These are phyloP conservation scores for Paramyrothecium roridum DNA, from an alignment of 2,329 filamentous ascomycete species.

Conservation along the genomic window DNA sequence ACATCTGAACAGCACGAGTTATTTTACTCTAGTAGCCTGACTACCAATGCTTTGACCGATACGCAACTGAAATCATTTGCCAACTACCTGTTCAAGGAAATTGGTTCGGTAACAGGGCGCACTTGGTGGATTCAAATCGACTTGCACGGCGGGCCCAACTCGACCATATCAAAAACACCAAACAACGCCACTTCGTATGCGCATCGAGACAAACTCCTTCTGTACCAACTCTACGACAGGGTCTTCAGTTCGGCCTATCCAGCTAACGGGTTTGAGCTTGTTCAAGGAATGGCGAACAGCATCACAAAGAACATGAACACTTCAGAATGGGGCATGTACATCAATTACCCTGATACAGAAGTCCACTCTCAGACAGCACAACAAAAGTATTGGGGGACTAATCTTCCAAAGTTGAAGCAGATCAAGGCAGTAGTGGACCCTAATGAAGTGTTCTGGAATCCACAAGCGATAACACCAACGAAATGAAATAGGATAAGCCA, in stretches of 20 bases:
- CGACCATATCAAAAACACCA: constrained; percentile 26
- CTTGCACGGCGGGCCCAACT: constrained; percentile 28
- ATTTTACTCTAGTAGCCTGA: constrained; percentile 25
- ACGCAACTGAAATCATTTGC: constrained; percentile 16
- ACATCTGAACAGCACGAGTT: constrained; percentile 17
- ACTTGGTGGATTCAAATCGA: constrained; percentile 21
- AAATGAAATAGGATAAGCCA: too few species aligned
- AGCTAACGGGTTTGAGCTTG: constrained; percentile 24
- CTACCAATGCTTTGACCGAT: constrained; percentile 19
- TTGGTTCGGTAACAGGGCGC: constrained; percentile 7
- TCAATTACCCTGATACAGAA: constrained; percentile 37
- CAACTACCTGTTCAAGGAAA: constrained; percentile 13
- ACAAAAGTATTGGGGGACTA: constrained; percentile 31
- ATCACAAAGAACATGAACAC: constrained; percentile 21
- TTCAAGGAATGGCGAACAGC: constrained; percentile 29
- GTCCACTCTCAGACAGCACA: constrained; percentile 28
- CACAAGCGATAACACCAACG: constrained; percentile 18
- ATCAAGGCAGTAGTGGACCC: constrained; percentile 35
- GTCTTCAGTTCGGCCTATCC: constrained; percentile 22
- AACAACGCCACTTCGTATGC: constrained; percentile 28
- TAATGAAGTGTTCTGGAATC: constrained; percentile 35
- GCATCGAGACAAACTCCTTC: constrained; percentile 42
- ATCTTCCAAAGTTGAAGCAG: constrained; percentile 25
- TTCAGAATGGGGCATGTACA: constrained; percentile 34
- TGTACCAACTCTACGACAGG: constrained; percentile 48